Evolutionary conservation across 2,329 filamentous ascomycete species (phyloP), one percentile per base, ranked within the genome.

Genomic region (Epicoccum sorghinum): DNA sequence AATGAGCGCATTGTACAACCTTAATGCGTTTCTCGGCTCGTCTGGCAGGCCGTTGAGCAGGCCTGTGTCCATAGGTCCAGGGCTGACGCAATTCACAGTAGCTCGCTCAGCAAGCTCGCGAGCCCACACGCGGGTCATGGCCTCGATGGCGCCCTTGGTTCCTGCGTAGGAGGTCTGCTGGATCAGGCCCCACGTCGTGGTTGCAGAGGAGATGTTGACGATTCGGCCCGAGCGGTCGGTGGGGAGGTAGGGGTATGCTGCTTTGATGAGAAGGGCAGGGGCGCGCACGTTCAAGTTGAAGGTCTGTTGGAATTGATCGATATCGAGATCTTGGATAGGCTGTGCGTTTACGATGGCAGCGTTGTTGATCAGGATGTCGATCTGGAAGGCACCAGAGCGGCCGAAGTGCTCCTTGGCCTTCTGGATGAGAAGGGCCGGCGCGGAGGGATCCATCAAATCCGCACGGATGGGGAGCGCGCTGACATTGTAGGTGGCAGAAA

Each of bases 361-460:
- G 72, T 93, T 95, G 82, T 95, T 93, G 78, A 95, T 77, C 36
- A 95, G 77, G 55, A 95, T 90, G 76, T 93, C 89, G 68, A 95
- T 83, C 61, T 86, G 83, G 67, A 90, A 83, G 37, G 74, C 73
- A 49, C 73, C 71, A 52, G 74, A 76, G 5, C 51, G 44, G 2
- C 79, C 67, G 72, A 88, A 86, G 66, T 84, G 77, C 47, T 82
- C 76, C 58, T 82, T 79, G 3, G 83, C 80, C 0, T 79, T 79
- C 24, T 75, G 72, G 64, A 91, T 71, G 49, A 91, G 80, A 18
- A 80, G 73, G 1, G 79, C 75, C 4, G 86, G 84, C 1, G 85
- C 85, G 5, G 79, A 77, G 12, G 82, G 76, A 4, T 81, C 79
- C 59, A 83, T 80, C 58, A 92, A 82, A 72, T 93, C 88, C 14